Evolutionary conservation across 2,329 filamentous ascomycete genomes (phyloP), one percentile per base, ranked within the genome.

Genomic region (Trichoderma arundinaceum): DNA sequence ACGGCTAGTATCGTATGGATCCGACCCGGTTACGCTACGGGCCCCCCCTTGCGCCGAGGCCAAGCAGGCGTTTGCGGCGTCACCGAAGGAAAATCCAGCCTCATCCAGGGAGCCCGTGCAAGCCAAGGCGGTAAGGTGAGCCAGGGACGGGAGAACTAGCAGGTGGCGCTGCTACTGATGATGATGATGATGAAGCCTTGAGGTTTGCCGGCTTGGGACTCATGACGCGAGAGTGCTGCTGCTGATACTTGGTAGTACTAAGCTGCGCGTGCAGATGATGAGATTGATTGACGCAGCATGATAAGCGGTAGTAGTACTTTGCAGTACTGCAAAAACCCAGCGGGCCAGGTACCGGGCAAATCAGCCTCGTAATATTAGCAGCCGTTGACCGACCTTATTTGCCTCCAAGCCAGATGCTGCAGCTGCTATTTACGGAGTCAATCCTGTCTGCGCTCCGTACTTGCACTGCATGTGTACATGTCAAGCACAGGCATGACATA

Each of bases 1-100:
- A 28, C 22, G 22, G 22, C 22, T 4, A 28, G 22, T 28, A 28
- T 41, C 51, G 57, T 15, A 60, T 41, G 57, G 57, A 60, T 49
- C 44, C 56, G 35, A 48, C 17, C 35, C 44, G 57, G 46, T 15
- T 61, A 38, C 58, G 48, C 58, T 52, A 48, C 54, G 52, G 58
- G 48, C 19, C 9, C 3, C 19, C 59, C 49, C 59, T 63, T 54
- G 59, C 59, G 49, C 49, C 59, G 39, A 63, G 59, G 49, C 49
- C 59, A 54, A 46, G 49, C 39, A 44, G 48, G 49, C 32, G 59
- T 63, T 63, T 63, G 59, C 59, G 59, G 59, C 59, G 59, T 63
- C 59, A 63, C 59, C 59, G 59, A 63, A 35, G 49, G 17, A 19
- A 4, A 35, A 41, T 60, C 17, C 19, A 60, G 57, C 57, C 44